A percentile compares a stretch with the other conserved stretches of the same genome.
Evolutionary conservation across 208 protist species (phyloP).

Genomic region (Leptomonas pyrrhocoris): DNA sequence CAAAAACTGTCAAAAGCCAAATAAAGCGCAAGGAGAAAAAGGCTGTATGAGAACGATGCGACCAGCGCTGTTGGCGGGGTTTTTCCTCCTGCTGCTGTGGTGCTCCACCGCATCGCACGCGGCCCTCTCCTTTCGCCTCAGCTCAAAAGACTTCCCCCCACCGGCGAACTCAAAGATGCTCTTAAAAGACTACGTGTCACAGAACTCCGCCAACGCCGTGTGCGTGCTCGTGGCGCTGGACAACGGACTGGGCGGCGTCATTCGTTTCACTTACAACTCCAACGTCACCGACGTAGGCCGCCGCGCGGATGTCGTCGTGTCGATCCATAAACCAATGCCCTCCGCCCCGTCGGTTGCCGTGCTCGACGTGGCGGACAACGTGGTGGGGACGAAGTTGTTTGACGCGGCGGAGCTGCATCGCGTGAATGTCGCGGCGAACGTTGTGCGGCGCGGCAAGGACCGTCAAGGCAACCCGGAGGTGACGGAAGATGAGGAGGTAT

Average conservation of each 20-base stretch:
- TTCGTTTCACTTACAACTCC: conserved; percentile 44
- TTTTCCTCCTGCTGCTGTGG: conserved; percentile 9
- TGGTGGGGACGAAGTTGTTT: conserved; percentile 23
- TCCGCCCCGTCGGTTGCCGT: conserved; percentile 19
- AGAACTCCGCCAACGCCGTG: neutral
- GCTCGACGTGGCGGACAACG: conserved; percentile 19
- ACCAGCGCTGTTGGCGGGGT: neutral
- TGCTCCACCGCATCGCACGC: conserved; percentile 2
- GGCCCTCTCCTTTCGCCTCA: conserved; percentile 28
- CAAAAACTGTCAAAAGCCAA: no score
- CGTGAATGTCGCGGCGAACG: conserved; percentile 9
- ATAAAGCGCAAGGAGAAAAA: neutral
- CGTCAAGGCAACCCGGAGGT: neutral
- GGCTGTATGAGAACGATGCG: neutral
- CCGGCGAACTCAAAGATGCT: neutral
- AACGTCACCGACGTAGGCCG: conserved; percentile 34
- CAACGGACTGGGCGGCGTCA: conserved; percentile 29
- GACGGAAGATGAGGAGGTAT: neutral
- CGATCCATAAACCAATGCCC: conserved; percentile 32
- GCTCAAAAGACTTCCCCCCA: conserved; percentile 18
- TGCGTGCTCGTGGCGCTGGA: conserved; percentile 24
- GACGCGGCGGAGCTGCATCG: conserved; percentile 21
- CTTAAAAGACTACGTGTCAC: conserved; percentile 18
- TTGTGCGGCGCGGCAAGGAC: conserved; percentile 10
- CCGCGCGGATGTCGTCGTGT: conserved; percentile 35